phyloP scores from a whole-genome alignment of 139 green algal species.

The Chlamydomonas asymmetrica region DNA sequence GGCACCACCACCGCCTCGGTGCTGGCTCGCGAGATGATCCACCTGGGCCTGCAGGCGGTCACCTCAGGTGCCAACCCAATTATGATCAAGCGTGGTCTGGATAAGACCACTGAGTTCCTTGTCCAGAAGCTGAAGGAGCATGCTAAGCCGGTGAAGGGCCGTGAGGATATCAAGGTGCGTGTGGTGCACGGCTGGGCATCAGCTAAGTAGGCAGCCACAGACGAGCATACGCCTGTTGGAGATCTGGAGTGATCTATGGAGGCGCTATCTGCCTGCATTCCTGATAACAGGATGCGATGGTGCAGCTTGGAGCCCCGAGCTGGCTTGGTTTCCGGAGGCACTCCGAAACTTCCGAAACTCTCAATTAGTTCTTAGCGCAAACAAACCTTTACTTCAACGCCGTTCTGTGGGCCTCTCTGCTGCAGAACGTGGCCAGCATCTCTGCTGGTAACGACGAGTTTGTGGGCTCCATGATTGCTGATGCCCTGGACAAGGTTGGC shows the following conservation, averaged over 20 bases:
- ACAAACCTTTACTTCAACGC: too few species aligned
- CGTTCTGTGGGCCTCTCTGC: background rate
- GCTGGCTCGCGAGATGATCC: conserved; percentile 95
- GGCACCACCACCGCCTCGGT: conserved; percentile 97
- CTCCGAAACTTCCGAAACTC: too few species aligned
- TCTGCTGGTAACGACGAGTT: conserved; percentile 93
- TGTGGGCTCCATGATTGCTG: conserved; percentile 93
- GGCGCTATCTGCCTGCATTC: too few species aligned
- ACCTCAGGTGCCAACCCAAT: conserved; percentile 95
- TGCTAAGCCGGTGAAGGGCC: conserved; percentile 84
- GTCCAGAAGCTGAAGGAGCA: conserved; percentile 84
- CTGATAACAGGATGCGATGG: too few species aligned
- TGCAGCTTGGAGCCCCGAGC: too few species aligned
- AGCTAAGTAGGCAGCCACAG: too few species aligned
- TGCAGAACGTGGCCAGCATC: conserved; percentile 91
- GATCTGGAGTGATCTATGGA: too few species aligned
- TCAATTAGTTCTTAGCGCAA: too few species aligned
- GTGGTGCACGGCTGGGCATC: too few species aligned
- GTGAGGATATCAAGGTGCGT: conserved; percentile 91
- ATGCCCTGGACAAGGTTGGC: conserved; percentile 89
- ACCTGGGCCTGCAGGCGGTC: conserved; percentile 86
- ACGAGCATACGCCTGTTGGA: too few species aligned
- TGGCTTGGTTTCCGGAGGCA: too few species aligned
- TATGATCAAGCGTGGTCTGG: conserved; percentile 94
- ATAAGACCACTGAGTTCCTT: conserved; percentile 89